Base-by-base conservation (phyloP, 2,329 filamentous ascomycete genomes). In the Venturia pyrina region DNA sequence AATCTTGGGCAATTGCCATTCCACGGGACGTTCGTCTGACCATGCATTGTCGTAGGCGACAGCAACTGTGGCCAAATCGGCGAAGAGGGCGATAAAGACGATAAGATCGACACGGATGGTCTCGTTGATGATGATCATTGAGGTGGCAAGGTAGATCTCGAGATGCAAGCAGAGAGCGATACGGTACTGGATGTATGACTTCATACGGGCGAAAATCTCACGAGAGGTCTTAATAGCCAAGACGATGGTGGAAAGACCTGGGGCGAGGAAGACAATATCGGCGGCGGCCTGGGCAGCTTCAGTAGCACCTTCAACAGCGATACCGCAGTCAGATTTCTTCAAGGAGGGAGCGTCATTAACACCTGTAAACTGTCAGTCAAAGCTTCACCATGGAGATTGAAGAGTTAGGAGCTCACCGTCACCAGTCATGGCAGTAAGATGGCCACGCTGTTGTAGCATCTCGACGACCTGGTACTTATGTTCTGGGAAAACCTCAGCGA, bases 1-100 rank as follows among this genome's bases (percentile, higher is more conserved):
- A 74, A 91, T 91, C 83, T 91, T 91, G 69, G 88, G 88, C 69
- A 91, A 76, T 78, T 91, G 89, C 89, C 89, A 91, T 77, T 91
- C 88, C 72, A 91, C 89, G 17, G 89, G 89, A 48, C 88, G 86
- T 68, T 82, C 82, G 74, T 91, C 89, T 72, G 86, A 90, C 79
- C 90, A 86, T 60, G 89, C 89, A 75, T 91, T 90, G 74, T 91
- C 89, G 79, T 91, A 91, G 62, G 89, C 89, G 66, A 91, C 86
- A 67, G 89, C 89, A 70, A 91, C 89, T 69, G 89, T 91, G 68
- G 89, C 89, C 78, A 91, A 79, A 83, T 91, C 89, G 70, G 89
- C 89, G 78, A 91, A 91, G 37, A 91, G 81, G 68, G 89, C 89
- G 70, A 91, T 85, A 82, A 91, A 91, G 77, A 91, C 89, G 72